These are phyloP conservation scores for Dendryphion nanum DNA, from an alignment of 2,329 filamentous ascomycete genomes.

Conservation along the genomic window DNA sequence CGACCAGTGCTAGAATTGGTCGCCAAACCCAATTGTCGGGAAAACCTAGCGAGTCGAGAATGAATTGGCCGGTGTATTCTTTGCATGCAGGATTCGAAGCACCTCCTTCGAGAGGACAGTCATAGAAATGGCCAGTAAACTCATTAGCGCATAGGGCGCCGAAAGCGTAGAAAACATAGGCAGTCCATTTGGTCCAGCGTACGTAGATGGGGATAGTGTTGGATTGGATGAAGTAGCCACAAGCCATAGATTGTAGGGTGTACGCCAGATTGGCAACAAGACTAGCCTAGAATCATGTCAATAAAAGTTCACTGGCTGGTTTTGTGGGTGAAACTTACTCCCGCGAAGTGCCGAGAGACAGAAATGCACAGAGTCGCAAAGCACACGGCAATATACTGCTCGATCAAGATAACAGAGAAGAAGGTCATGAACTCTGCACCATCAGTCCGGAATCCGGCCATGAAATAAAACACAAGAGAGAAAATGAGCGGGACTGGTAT, in stretches of 20 bases:
- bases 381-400: constrained; percentile 71
- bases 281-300: constrained; percentile 49
- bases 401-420: constrained; percentile 65
- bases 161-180: constrained; percentile 68
- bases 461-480: constrained; percentile 72
- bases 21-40: constrained; percentile 65
- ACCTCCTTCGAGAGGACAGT: constrained; percentile 66
- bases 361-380: constrained; percentile 69
- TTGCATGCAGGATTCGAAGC: constrained; percentile 63
- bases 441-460: constrained; percentile 68
- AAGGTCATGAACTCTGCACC: constrained; percentile 69
- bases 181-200: constrained; percentile 72
- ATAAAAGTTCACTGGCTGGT: background rate
- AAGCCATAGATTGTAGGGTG: constrained; percentile 71
- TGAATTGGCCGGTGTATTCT: constrained; percentile 67
- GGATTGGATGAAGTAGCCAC: constrained; percentile 73
- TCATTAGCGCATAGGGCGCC: constrained; percentile 71
- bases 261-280: constrained; percentile 71
- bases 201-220: constrained; percentile 74
- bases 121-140: constrained; percentile 69
- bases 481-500: constrained; percentile 70
- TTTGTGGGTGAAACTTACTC: constrained; percentile 55
- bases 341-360: constrained; percentile 65
- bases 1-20: constrained; percentile 62
- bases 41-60: constrained; percentile 68